phyloP scores from a whole-genome alignment of 345 rosid genomes.

The Rubroshorea leprosula region DNA sequence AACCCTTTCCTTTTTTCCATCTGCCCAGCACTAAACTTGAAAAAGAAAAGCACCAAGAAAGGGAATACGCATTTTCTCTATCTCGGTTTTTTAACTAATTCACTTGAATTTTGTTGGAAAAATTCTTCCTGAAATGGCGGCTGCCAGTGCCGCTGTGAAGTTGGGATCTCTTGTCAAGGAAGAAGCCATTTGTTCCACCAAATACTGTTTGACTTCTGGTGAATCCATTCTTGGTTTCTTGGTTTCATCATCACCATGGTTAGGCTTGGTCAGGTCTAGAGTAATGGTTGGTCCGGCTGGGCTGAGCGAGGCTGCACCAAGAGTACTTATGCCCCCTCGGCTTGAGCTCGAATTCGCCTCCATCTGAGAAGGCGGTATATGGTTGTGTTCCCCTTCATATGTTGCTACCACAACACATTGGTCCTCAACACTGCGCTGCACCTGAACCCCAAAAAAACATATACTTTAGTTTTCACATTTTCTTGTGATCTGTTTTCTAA shows the following conservation, averaged over 20 bases:
- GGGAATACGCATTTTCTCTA: too few relatives aligned
- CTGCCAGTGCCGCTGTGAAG: constrained; percentile 92
- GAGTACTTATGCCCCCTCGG: constrained; percentile 31
- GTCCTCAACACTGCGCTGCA: constrained; percentile 87
- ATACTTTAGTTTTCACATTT: too few relatives aligned
- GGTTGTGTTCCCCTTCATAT: constrained; percentile 97
- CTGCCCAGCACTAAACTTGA: too few relatives aligned
- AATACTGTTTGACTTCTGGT: constrained; percentile 52
- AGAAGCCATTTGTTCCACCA: constrained; percentile 96
- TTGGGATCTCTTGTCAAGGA: constrained; percentile 88
- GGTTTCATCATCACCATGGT: constrained; percentile 18
- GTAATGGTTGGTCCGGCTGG: constrained; percentile 38
- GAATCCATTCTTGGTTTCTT: constrained; percentile 38
- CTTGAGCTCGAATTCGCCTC: constrained; percentile 49
- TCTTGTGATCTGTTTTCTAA: too few relatives aligned
- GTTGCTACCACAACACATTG: constrained; percentile 86
- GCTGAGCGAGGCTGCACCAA: constrained; percentile 39
- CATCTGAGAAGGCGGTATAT: constrained; percentile 58
- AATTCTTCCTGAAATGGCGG: constrained; percentile 85
- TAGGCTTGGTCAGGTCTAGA: constrained; percentile 49
- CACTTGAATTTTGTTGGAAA: constrained; percentile 39
- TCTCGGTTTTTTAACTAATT: too few relatives aligned
- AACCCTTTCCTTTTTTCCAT: too few relatives aligned
- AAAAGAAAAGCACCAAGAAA: neutral
- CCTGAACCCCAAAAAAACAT: too few relatives aligned